These are phyloP conservation scores for Mycena vitilis DNA, from an alignment of 768 basidiomycete genomes.

Conservation along the genomic window DNA sequence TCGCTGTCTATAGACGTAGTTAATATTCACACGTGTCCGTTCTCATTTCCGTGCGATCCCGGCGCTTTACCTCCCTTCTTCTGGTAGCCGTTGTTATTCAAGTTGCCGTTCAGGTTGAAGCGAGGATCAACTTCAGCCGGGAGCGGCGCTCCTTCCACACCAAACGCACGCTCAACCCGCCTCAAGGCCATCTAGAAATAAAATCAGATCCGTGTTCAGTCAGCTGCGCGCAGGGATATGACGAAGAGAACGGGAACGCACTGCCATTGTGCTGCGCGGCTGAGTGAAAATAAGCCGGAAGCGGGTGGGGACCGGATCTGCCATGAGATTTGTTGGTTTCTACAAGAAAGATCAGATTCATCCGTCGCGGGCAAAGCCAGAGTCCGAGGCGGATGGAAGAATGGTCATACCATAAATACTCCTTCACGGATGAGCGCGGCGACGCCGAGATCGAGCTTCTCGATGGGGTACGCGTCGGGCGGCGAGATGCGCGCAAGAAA, in stretches of 20 bases:
- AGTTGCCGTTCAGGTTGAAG: too few relatives aligned
- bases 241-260: not conserved
- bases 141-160: constrained; percentile 24
- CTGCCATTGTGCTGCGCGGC: constrained; percentile 19
- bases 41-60: not conserved
- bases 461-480: not conserved
- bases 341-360: not conserved
- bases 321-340: constrained; percentile 37
- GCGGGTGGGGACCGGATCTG: constrained; percentile 30
- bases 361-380: not conserved
- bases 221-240: too few relatives aligned
- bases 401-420: constrained; percentile 29
- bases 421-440: constrained; percentile 23
- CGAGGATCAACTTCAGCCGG: not conserved
- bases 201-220: not conserved
- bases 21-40: not conserved
- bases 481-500: constrained; percentile 29
- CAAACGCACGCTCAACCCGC: constrained; percentile 31
- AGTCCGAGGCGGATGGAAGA: too few relatives aligned
- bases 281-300: constrained; percentile 34
- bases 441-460: constrained; percentile 27
- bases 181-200: constrained; percentile 26
- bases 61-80: not conserved
- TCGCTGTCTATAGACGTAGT: not conserved
- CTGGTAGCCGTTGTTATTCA: too few relatives aligned